Conservation (phyloP, 768 basidiomycete genomes). For the Tricholoma flavovirens region DNA sequence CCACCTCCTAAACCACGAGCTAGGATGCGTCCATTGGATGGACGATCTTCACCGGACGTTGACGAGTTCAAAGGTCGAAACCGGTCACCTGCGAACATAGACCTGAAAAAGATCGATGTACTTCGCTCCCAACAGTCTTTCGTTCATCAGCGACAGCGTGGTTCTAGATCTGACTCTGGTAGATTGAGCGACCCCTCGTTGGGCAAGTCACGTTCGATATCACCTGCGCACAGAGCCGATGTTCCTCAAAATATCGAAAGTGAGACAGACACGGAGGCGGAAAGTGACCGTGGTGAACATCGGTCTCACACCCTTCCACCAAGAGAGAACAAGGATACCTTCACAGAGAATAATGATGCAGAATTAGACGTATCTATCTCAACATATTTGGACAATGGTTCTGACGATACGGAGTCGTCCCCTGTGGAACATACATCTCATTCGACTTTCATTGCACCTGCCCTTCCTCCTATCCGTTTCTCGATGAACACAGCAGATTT, state of each 20-base stretch:
- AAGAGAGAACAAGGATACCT: slow-evolving; percentile 28
- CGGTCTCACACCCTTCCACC: slow-evolving; percentile 30
- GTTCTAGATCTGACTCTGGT: slow-evolving; percentile 24
- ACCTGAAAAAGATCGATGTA: slow-evolving; percentile 20
- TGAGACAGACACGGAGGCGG: slow-evolving; percentile 66
- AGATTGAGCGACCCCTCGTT: slow-evolving; percentile 25
- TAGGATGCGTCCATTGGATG: slow-evolving; percentile 5
- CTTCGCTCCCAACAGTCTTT: slow-evolving; percentile 19
- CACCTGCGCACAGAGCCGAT: slow-evolving; percentile 60
- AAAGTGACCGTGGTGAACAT: slow-evolving; percentile 34
- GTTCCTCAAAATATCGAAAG: slow-evolving; percentile 72
- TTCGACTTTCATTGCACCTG: slow-evolving; percentile 80
- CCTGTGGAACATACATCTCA: slow-evolving; percentile 63
- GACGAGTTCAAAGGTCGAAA: slow-evolving; percentile 14
- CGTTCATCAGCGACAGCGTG: slow-evolving; percentile 18
- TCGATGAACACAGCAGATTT: slow-evolving; percentile 84
- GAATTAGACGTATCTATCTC: slow-evolving; percentile 13
- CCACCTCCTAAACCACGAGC: slow-evolving; percentile 17
- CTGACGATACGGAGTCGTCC: slow-evolving; percentile 51
- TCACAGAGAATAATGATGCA: neutral
- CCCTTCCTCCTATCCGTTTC: slow-evolving; percentile 86
- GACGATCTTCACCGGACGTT: slow-evolving; percentile 10
- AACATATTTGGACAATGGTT: slow-evolving; percentile 33
- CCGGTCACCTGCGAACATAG: slow-evolving; percentile 20
- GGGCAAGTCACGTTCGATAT: slow-evolving; percentile 42